Evolutionary conservation across 2,329 filamentous ascomycete genomes (phyloP).

Genomic region (Xylariales sp.): DNA sequence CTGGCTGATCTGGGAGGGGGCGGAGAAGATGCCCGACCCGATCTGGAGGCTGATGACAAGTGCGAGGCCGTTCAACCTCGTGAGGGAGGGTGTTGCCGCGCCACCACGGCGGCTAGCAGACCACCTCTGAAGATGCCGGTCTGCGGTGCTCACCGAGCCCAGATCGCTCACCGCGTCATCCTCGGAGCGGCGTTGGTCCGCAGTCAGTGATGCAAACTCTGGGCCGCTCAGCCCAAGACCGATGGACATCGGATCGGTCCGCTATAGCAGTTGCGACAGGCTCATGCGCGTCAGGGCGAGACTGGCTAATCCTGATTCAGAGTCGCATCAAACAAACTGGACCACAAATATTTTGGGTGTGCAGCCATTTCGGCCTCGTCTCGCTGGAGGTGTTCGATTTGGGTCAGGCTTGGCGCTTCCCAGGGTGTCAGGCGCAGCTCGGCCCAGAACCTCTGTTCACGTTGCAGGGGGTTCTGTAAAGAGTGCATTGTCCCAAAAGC

Average conservation of each 20-base stretch:
- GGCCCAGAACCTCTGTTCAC: no score
- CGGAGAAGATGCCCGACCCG: conserved; percentile 42
- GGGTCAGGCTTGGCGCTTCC: no score
- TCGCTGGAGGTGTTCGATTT: no score
- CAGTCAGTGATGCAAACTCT: conserved; percentile 1
- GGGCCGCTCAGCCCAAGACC: conserved; percentile 8
- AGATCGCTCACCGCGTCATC: conserved; percentile 11
- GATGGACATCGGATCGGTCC: conserved; percentile 15
- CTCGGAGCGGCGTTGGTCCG: conserved; percentile 9
- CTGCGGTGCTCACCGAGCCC: conserved; percentile 2
- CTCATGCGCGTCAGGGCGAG: no score
- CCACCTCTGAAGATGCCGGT: no score
- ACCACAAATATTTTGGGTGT: no score
- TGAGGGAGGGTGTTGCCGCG: conserved; percentile 11
- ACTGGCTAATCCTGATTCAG: no score
- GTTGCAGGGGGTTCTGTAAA: no score
- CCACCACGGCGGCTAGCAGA: not conserved
- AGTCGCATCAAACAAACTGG: no score
- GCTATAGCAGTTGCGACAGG: conserved; percentile 8
- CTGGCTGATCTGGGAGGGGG: conserved; percentile 35
- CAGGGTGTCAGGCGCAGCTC: no score
- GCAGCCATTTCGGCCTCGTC: no score
- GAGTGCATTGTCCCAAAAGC: no score
- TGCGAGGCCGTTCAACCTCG: conserved; percentile 28
- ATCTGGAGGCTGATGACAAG: conserved; percentile 43